These are phyloP conservation scores for Pulveroboletus sp. DNA, from an alignment of 1,284 basidiomycete species.

Conservation along the genomic window DNA sequence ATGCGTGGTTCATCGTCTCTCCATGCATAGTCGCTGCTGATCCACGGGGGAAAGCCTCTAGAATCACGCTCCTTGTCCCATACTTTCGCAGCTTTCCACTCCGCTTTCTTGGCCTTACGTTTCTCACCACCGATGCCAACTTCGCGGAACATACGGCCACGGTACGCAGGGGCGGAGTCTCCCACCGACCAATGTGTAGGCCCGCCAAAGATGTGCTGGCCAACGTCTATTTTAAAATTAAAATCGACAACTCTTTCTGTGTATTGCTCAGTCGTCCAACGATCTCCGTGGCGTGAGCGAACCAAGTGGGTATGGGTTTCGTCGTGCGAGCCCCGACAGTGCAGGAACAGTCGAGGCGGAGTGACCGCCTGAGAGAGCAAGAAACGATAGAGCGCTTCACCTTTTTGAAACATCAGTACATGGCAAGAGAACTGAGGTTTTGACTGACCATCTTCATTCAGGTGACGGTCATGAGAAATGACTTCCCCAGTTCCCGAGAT, in stretches of 20 bases:
- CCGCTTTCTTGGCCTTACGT: slow-evolving; percentile 34
- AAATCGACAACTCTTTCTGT: slow-evolving; percentile 64
- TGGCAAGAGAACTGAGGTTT: neutral
- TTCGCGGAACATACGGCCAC: slow-evolving; percentile 56
- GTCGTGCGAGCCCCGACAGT: slow-evolving; percentile 57
- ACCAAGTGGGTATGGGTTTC: slow-evolving; percentile 57
- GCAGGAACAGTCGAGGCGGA: slow-evolving; percentile 52
- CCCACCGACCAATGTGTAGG: slow-evolving; percentile 52
- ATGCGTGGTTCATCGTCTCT: slow-evolving; percentile 28
- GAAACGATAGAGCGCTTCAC: slow-evolving; percentile 75
- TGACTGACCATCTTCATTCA: slow-evolving; percentile 64
- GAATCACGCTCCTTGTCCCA: slow-evolving; percentile 36
- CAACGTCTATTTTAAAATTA: slow-evolving; percentile 60
- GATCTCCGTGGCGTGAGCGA: slow-evolving; percentile 40
- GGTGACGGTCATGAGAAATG: slow-evolving; percentile 68
- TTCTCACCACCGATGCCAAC: slow-evolving; percentile 39
- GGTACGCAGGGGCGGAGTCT: slow-evolving; percentile 54
- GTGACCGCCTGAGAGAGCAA: slow-evolving; percentile 55
- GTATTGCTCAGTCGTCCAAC: slow-evolving; percentile 44
- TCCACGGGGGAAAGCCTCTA: slow-evolving; percentile 48
- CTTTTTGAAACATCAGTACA: slow-evolving; percentile 37
- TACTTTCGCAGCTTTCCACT: slow-evolving; percentile 35
- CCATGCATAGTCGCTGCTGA: slow-evolving; percentile 29
- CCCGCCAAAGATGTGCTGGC: slow-evolving; percentile 37
- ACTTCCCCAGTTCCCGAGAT: slow-evolving; percentile 50